A percentile compares a stretch with the other conserved stretches of the same genome.
Evolutionary conservation across 2,329 filamentous ascomycete genomes (phyloP).

Genomic region (Pseudocercospora cruenta): DNA sequence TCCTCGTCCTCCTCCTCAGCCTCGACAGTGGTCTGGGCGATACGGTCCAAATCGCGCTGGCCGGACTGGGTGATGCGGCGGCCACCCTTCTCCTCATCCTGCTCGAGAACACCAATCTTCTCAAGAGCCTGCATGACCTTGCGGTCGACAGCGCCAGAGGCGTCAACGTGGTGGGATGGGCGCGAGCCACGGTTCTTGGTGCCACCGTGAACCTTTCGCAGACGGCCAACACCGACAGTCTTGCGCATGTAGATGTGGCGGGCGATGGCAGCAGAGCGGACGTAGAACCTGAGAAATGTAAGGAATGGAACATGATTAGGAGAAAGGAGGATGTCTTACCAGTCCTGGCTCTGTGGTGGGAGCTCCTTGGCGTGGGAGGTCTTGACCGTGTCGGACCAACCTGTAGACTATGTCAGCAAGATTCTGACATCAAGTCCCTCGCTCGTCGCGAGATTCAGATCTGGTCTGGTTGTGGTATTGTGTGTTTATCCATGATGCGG

Average conservation of each 20-base stretch:
- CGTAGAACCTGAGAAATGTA: conserved; percentile 61
- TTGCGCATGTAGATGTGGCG: conserved; percentile 99
- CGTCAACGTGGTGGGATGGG: conserved; percentile 93
- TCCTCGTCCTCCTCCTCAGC: conserved; percentile 54
- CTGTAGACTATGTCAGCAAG: conserved; percentile 60
- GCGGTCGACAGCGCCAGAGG: conserved; percentile 92
- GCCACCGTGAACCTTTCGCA: conserved; percentile 91
- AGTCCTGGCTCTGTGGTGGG: conserved; percentile 96
- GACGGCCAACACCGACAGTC: conserved; percentile 96
- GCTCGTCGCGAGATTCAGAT: conserved; percentile 59
- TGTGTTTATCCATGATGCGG: conserved; percentile 13
- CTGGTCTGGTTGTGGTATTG: conserved; percentile 29
- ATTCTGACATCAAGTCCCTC: conserved; percentile 47
- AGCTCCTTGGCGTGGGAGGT: conserved; percentile 96
- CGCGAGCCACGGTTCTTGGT: conserved; percentile 91
- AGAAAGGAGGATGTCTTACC: conserved; percentile 65
- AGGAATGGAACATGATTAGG: not conserved
- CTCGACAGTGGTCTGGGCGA: conserved; percentile 57
- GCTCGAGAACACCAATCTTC: conserved; percentile 98
- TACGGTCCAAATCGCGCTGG: conserved; percentile 96
- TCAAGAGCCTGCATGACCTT: conserved; percentile 96
- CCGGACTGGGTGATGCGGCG: conserved; percentile 97
- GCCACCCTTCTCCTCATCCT: conserved; percentile 97
- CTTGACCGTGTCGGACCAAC: conserved; percentile 99
- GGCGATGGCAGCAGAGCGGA: conserved; percentile 90